Percentiles rank a stretch among this genome's conserved stretches.
Conservation (phyloP, 2,329 filamentous ascomycete species). For the Colletotrichum sansevieriae region DNA sequence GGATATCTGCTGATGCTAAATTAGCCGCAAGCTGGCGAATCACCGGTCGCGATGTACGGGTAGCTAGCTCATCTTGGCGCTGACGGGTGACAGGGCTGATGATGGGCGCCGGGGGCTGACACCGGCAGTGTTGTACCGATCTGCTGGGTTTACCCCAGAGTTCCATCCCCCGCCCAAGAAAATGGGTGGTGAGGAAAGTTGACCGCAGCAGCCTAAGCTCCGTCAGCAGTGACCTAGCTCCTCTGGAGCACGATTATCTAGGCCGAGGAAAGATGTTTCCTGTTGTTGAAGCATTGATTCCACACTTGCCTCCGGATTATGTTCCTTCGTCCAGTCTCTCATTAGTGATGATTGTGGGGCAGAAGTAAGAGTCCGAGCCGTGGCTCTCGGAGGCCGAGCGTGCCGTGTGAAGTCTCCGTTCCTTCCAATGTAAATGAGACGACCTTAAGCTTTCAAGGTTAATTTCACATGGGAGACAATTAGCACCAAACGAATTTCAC, state of each 20-base stretch:
- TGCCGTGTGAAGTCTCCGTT: too few species aligned
- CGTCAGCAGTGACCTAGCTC: too few species aligned
- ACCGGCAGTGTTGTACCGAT: conserved; percentile 1
- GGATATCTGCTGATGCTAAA: neutral
- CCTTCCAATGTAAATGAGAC: too few species aligned
- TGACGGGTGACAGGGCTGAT: neutral
- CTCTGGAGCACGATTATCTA: neutral
- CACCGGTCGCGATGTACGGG: neutral
- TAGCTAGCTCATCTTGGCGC: conserved; percentile 16
- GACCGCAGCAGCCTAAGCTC: neutral
- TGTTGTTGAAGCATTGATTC: neutral
- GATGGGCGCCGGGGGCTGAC: conserved; percentile 2
- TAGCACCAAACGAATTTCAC: too few species aligned
- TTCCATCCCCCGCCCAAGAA: neutral
- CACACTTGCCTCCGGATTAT: neutral
- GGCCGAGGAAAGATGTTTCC: neutral
- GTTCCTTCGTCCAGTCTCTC: neutral
- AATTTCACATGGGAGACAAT: too few species aligned
- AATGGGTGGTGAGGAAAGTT: neutral
- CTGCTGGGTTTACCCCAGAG: neutral
- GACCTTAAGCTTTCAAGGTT: too few species aligned
- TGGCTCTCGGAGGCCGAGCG: too few species aligned
- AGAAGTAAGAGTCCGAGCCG: too few species aligned
- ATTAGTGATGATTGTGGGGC: too few species aligned
- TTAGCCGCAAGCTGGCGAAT: conserved; percentile 2